Evolutionary conservation across 2,329 filamentous ascomycete genomes (phyloP), one percentile per base, ranked within the genome.

Genomic region (Scolecobasidium constrictum): DNA sequence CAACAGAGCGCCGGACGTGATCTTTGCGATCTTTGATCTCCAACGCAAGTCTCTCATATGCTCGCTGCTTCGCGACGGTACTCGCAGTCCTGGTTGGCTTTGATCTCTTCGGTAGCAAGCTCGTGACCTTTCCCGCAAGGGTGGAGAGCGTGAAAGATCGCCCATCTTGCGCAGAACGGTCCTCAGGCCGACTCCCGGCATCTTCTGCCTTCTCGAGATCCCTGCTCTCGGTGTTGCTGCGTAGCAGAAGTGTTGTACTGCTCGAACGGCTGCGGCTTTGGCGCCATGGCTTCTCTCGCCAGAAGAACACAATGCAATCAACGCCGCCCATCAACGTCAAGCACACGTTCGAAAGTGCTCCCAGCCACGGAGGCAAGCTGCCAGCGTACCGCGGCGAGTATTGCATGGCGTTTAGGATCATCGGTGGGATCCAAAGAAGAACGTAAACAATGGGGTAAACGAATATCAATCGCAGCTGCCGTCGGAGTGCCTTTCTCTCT

Each of bases 381-480:
- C 56, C 49, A 5, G 66, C 71, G 43, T 65, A 73, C 39, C 62
- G 53, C 38, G 77, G 65, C 48, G 68, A 66, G 59, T 78, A 83
- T 42, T 68, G 69, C 39, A 78, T 60, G 39, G 77, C 67, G 56
- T 87, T 80, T 2, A 68, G 68, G 2, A 79, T 62, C 51, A 87
- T 84, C 0, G 84, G 83, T 5, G 83, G 62, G 3, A 82, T 61
- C 84, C 84, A 90, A 49, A 85, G 75, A 4, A 75, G 59, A 16
- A 83, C 68, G 58, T 90, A 88, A 3, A 83, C 72, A 15, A 81
- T 56, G 0, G 84, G 84, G 56, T 90, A 90, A 38, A 86, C 76
- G 60, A 88, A 86, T 15, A 87, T 68, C 21, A 82, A 72, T 22
- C 80, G 74, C 2, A 87, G 68, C 53, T 87, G 82, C 7, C 78